phyloP scores from a whole-genome alignment of 2,329 filamentous ascomycete genomes.

The Fusarium lyarnte region DNA sequence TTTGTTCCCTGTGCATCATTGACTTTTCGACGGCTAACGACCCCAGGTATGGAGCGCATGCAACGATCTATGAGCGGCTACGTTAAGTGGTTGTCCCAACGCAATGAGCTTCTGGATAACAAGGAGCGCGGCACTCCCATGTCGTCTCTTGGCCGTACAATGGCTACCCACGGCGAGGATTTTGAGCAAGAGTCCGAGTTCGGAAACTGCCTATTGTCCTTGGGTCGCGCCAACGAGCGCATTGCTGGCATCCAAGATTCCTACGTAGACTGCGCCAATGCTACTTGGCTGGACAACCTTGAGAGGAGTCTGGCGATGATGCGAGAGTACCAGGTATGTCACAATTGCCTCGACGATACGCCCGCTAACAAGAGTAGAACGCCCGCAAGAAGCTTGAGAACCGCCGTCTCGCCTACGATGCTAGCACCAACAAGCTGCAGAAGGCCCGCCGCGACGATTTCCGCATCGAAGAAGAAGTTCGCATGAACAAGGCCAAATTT shows the following conservation, averaged over 20 bases:
- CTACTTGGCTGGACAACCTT: slow-evolving; percentile 89
- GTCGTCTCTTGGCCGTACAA: slow-evolving; percentile 81
- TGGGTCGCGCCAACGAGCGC: slow-evolving; percentile 87
- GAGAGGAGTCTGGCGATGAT: slow-evolving; percentile 91
- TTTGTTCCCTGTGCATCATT: slow-evolving; percentile 53
- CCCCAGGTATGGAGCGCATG: slow-evolving; percentile 85
- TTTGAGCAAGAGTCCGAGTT: slow-evolving; percentile 92
- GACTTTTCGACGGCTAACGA: slow-evolving; percentile 9
- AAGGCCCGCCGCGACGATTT: slow-evolving; percentile 96
- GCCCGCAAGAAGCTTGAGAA: slow-evolving; percentile 94
- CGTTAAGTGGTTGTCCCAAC: slow-evolving; percentile 86
- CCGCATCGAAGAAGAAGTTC: slow-evolving; percentile 89
- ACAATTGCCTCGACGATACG: neutral
- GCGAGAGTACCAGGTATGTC: slow-evolving; percentile 92
- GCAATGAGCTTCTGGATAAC: slow-evolving; percentile 81
- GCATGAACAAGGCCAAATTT: slow-evolving; percentile 92
- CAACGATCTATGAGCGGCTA: slow-evolving; percentile 88
- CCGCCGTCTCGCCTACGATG: slow-evolving; percentile 89
- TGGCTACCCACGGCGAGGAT: slow-evolving; percentile 91
- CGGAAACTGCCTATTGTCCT: slow-evolving; percentile 82
- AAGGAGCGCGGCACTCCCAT: slow-evolving; percentile 87
- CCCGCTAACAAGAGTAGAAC: slow-evolving; percentile 56
- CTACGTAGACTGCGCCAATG: slow-evolving; percentile 80
- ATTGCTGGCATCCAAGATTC: slow-evolving; percentile 86
- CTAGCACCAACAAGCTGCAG: slow-evolving; percentile 87